Conservation (phyloP, 495 filamentous ascomycete species). For the Lophiostoma macrostomum region DNA sequence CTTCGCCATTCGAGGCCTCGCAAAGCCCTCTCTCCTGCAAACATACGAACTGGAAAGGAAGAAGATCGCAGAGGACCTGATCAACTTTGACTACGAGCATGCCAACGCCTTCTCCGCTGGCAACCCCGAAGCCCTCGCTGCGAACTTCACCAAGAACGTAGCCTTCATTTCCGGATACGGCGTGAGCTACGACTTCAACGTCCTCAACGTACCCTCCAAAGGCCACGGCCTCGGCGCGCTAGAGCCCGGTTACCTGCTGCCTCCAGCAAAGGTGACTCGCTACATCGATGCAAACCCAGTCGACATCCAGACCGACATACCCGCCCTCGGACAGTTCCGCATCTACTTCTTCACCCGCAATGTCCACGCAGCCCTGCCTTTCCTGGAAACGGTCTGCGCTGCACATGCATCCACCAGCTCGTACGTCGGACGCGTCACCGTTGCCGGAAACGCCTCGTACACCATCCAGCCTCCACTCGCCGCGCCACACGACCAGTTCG, state of each 20-base stretch:
- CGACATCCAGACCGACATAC: constrained; percentile 69
- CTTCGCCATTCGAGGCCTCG: constrained; percentile 30
- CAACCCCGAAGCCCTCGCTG: constrained; percentile 30
- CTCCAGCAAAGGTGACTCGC: constrained; percentile 61
- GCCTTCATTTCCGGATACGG: constrained; percentile 46
- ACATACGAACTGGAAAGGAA: constrained; percentile 34
- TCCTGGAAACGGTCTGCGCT: constrained; percentile 54
- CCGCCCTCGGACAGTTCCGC: constrained; percentile 65
- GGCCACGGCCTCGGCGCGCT: constrained; percentile 38
- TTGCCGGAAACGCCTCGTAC: constrained; percentile 52
- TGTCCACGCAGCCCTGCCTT: constrained; percentile 49
- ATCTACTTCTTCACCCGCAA: constrained; percentile 63
- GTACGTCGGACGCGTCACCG: constrained; percentile 49
- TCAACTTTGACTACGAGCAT: constrained; percentile 36
- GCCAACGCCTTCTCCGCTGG: constrained; percentile 31
- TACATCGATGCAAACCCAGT: constrained; percentile 70
- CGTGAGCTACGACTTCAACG: constrained; percentile 58
- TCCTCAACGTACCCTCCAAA: constrained; percentile 48
- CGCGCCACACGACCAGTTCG: constrained; percentile 54
- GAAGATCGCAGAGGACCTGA: constrained; percentile 34
- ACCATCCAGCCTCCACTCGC: constrained; percentile 47
- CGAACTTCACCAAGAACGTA: constrained; percentile 32
- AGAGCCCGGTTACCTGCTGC: constrained; percentile 58
- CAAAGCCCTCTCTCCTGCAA: constrained; percentile 29
- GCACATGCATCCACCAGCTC: constrained; percentile 44